phyloP scores from a whole-genome alignment of 2,329 filamentous ascomycete genomes.

The Monosporascus sp. region DNA sequence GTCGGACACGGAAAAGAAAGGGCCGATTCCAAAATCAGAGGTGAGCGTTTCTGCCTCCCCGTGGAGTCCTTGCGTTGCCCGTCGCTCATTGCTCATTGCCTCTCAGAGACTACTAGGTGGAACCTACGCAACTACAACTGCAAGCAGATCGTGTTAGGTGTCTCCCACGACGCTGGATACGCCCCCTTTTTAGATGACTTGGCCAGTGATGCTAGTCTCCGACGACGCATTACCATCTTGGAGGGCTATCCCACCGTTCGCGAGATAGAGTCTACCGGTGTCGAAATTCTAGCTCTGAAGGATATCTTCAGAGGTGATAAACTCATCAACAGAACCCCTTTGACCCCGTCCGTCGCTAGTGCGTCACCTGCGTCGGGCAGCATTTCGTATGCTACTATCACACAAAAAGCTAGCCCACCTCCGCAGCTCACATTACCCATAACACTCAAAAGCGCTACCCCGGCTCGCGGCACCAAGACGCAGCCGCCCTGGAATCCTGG shows the following conservation, averaged over 20 bases:
- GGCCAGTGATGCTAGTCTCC: slow-evolving; percentile 37
- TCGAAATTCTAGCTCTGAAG: slow-evolving; percentile 42
- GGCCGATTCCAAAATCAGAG: slow-evolving; percentile 57
- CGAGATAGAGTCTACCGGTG: slow-evolving; percentile 43
- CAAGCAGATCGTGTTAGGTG: slow-evolving; percentile 56
- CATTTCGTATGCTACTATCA: slow-evolving; percentile 38
- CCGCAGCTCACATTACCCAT: slow-evolving; percentile 40
- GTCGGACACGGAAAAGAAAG: slow-evolving; percentile 55
- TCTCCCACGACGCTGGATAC: slow-evolving; percentile 58
- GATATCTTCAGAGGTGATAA: slow-evolving; percentile 52
- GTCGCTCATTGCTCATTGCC: slow-evolving; percentile 4
- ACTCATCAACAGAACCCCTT: slow-evolving; percentile 34
- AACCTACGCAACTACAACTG: slow-evolving; percentile 58
- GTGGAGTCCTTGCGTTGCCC: not conserved
- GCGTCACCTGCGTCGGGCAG: slow-evolving; percentile 10
- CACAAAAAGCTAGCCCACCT: slow-evolving; percentile 36
- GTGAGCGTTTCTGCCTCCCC: slow-evolving; percentile 28
- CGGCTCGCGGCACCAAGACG: slow-evolving; percentile 19
- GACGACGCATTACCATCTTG: slow-evolving; percentile 46
- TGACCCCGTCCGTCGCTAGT: slow-evolving; percentile 20
- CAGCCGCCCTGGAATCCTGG: slow-evolving; percentile 47
- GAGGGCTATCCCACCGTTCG: slow-evolving; percentile 48
- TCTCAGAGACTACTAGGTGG: slow-evolving; percentile 47
- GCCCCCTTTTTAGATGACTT: slow-evolving; percentile 55
- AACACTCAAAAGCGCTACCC: slow-evolving; percentile 23